Base-by-base conservation (phyloP, 75 land plant genomes). In the Sequoiadendron giganteum region DNA sequence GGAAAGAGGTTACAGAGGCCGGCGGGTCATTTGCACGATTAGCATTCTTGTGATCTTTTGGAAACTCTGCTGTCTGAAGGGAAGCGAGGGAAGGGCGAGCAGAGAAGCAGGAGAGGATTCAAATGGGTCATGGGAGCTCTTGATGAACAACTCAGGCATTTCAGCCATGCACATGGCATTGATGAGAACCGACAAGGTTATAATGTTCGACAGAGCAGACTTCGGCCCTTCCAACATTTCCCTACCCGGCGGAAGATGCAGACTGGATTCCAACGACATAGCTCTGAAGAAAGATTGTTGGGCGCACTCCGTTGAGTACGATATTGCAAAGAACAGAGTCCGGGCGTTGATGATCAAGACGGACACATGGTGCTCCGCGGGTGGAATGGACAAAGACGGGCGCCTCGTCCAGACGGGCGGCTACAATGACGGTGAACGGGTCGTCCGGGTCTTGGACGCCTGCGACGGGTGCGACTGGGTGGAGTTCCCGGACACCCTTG, bases 281-380 rank as follows among this genome's bases (percentile, higher is more conserved):
- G 85, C 32, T 25, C 91, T 88, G 40, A 83, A 70, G 87, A 70
- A 10, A 43, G 95, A 97, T 83, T 97, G 99, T 91, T 90, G 93
- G 75, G 99, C 99, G 28, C 97, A 97, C 89, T 96, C 99, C 65
- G 82, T 93, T 72, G 87, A 89, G 80, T 92, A 91, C 88, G 89
- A 94, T 87, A n/a, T 88, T 52, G 15, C 77, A n/a, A 42, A 91
- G 85, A 87, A 88, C 89, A 49, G 87, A 40, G 52, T 94, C 77
- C 92, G 94, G 49, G 92, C 99, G 1, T 89, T 97, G 36, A 87
- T 36, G 73, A 47, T 96, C 82, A 87, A 87, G 86, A 90, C 99
- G 34, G 97, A 97, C 88, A 91, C 94, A 18, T 97, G 95, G 95
- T 96, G 97, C 91, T 95, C 96, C 68, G 93, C 96, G 42, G 97